Evolutionary conservation across 129 eudicot species (phyloP).

Genomic region (Silybum marianum): DNA sequence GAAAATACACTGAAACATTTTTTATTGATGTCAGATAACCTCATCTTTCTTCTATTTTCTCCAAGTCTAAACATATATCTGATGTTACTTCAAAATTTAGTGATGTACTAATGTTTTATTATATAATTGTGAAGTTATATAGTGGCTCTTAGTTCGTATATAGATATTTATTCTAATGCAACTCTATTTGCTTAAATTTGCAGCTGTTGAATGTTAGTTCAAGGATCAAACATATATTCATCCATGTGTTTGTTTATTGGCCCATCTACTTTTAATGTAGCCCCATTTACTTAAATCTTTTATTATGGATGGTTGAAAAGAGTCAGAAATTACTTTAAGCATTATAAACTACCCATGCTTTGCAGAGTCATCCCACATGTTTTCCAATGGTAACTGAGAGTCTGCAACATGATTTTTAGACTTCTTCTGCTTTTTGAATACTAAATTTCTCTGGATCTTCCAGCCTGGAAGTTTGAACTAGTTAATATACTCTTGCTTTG

Average conservation of each 20-base stretch:
- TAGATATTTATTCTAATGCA: not conserved
- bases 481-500: not conserved
- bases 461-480: not conserved
- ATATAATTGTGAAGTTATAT: not conserved
- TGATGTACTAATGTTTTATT: not conserved
- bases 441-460: not conserved
- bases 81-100: not conserved
- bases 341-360: constrained; percentile 1
- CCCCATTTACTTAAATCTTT: not conserved
- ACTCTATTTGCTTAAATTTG: not conserved
- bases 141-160: constrained; percentile 3
- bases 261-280: constrained; percentile 8
- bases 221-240: not conserved
- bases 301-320: not conserved
- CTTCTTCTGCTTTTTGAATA: constrained; percentile 4
- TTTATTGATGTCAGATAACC: not conserved
- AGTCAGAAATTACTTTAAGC: not conserved
- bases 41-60: not conserved
- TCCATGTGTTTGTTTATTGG: constrained; percentile 1
- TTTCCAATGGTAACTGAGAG: not conserved
- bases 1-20: not conserved
- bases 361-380: not conserved
- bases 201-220: not conserved
- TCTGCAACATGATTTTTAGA: not conserved
- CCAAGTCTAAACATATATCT: not conserved